Evolutionary conservation across 306 rosid genomes (phyloP), one percentile per base, ranked within the genome.

Genomic region (Prosopis cineraria): DNA sequence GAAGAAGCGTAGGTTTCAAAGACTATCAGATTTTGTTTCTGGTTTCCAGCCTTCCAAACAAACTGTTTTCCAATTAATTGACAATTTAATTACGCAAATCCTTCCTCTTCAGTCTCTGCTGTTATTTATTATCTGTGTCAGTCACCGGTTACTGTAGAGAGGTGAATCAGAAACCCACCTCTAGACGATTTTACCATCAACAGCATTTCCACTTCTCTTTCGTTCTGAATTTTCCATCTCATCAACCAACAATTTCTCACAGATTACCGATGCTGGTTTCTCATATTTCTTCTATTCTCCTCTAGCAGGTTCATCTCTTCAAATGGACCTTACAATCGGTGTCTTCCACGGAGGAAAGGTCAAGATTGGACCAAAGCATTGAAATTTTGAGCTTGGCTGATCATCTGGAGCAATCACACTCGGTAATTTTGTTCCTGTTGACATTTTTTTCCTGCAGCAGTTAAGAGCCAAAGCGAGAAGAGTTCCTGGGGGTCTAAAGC

Each of bases 111-210:
- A 36, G 37, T 75, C 67, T n/a, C 33, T 12, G 48, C 64, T 41
- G 66, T 44, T 80, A 77, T 77, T 43, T 58, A 40, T 27, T 77
- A 81, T 77, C 73, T 53, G 36, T 78, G 45, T 81, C 85, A 81
- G 83, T 74, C 72, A 56, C 77, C 81, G 19, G 81, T 85, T 78
- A 74, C 79, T 65, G 41, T 63, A 11, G 0, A 7, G 56, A 53
- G 79, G 85, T 74, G 50, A 81, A 47, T 78, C 20, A 20, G 10
- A 72, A 72, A 70, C 73, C 27, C 59, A 73, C 24, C 66, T 68
- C 52, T n/a, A 29, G 73, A 64, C 59, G 29, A 70, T 78, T 20
- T 20, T 72, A 25, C 70, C 53, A 12, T 41, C 19, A 34, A 34
- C 75, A 43, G 67, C 75, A 68, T 73, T 73, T 67, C 7, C 27